phyloP scores from a whole-genome alignment of 2,329 filamentous ascomycete genomes.

The Ophidiomyces ophidiicola region DNA sequence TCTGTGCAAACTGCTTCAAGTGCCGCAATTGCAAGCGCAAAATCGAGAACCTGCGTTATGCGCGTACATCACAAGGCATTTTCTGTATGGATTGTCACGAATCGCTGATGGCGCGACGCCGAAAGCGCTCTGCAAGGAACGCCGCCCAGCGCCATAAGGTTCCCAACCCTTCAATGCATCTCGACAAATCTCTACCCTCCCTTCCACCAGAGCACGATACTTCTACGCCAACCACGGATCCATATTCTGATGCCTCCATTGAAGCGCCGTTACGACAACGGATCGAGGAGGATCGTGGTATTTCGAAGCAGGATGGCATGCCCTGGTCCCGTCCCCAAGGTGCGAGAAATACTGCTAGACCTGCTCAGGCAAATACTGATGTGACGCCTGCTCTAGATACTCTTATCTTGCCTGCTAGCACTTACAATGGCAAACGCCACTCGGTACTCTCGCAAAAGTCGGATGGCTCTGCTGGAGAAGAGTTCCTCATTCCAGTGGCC shows the following conservation, averaged over 20 bases:
- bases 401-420: conserved; percentile 59
- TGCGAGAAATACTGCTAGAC: conserved; percentile 22
- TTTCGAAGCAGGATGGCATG: conserved; percentile 19
- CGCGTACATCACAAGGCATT: conserved; percentile 92
- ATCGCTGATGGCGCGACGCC: conserved; percentile 82
- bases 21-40: conserved; percentile 98
- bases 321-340: conserved; percentile 20
- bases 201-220: conserved; percentile 63
- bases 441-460: conserved; percentile 51
- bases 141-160: conserved; percentile 21
- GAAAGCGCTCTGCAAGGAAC: conserved; percentile 47
- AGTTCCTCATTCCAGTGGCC: conserved; percentile 65
- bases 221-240: conserved; percentile 37
- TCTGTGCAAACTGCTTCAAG: conserved; percentile 92
- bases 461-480: conserved; percentile 48
- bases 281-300: conserved; percentile 16
- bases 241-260: conserved; percentile 45
- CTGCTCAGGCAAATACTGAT: background rate
- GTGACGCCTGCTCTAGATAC: conserved; percentile 36
- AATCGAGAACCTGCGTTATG: conserved; percentile 96
- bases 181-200: conserved; percentile 87
- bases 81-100: conserved; percentile 99
- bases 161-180: conserved; percentile 41
- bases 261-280: conserved; percentile 19
- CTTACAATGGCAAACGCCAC: conserved; percentile 65